phyloP scores from a whole-genome alignment of 495 filamentous ascomycete species.

The Letharia columbiana region DNA sequence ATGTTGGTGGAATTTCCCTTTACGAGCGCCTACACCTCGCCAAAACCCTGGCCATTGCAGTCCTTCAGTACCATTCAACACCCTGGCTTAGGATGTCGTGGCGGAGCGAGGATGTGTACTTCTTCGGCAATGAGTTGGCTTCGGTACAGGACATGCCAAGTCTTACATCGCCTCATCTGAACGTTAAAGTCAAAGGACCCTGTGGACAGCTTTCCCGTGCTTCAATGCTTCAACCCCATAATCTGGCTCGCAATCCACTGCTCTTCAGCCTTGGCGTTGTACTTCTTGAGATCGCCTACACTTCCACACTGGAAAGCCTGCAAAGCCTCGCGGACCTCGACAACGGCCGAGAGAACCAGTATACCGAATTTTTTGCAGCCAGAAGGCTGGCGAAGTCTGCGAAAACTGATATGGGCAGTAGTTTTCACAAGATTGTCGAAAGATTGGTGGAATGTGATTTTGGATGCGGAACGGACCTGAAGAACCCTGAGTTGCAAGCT shows the following conservation, averaged over 20 bases:
- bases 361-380: slow-evolving; percentile 30
- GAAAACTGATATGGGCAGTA: slow-evolving; percentile 35
- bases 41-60: slow-evolving; percentile 29
- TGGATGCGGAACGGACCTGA: slow-evolving; percentile 29
- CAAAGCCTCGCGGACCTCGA: slow-evolving; percentile 18
- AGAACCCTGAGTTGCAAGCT: slow-evolving; percentile 26
- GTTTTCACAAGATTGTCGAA: slow-evolving; percentile 35
- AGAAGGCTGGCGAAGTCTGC: slow-evolving; percentile 32
- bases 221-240: slow-evolving; percentile 1
- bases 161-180: slow-evolving; percentile 29
- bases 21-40: slow-evolving; percentile 31
- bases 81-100: slow-evolving; percentile 30
- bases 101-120: slow-evolving; percentile 30
- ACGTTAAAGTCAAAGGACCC: slow-evolving; percentile 22
- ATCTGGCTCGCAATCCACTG: slow-evolving; percentile 21
- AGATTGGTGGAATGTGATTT: slow-evolving; percentile 36
- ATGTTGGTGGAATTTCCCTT: slow-evolving; percentile 6
- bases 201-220: slow-evolving; percentile 3
- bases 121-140: slow-evolving; percentile 24
- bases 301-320: slow-evolving; percentile 21
- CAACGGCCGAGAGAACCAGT: slow-evolving; percentile 15
- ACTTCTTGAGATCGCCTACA: slow-evolving; percentile 29
- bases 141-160: background rate
- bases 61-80: slow-evolving; percentile 34
- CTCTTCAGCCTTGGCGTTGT: slow-evolving; percentile 30